phyloP scores from a whole-genome alignment of 345 rosid species.

The Lepidium aucheri region DNA sequence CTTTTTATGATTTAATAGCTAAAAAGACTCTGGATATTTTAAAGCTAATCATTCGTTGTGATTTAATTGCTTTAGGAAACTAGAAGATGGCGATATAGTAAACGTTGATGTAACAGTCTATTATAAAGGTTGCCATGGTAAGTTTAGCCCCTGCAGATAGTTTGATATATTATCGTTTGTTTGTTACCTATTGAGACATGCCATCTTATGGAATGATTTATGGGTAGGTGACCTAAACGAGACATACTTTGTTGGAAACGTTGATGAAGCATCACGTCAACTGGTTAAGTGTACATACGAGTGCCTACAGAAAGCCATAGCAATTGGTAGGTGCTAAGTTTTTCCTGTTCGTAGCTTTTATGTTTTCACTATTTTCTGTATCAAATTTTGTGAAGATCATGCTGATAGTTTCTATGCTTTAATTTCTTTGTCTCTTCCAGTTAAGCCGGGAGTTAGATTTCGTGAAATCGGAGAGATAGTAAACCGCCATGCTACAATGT shows the following conservation, averaged over 20 bases:
- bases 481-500: slow-evolving; percentile 85
- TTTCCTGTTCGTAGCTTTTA: neutral
- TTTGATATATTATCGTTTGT: neutral
- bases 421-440: slow-evolving; percentile 28
- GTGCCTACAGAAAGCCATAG: slow-evolving; percentile 89
- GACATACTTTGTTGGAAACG: slow-evolving; percentile 93
- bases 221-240: slow-evolving; percentile 88
- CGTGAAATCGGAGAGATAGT: slow-evolving; percentile 92
- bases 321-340: slow-evolving; percentile 49
- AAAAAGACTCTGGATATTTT: neutral
- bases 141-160: slow-evolving; percentile 5
- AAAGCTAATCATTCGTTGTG: neutral
- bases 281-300: slow-evolving; percentile 83
- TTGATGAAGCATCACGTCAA: slow-evolving; percentile 78
- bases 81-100: slow-evolving; percentile 94
- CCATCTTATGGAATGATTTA: neutral
- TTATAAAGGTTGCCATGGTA: slow-evolving; percentile 95
- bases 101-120: slow-evolving; percentile 83
- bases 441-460: slow-evolving; percentile 91
- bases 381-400: neutral
- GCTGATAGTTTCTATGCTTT: neutral
- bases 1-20: neutral
- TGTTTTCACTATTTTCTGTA: neutral
- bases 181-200: neutral
- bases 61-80: slow-evolving; percentile 44